A percentile compares a stretch with the other conserved stretches of the same genome.
Conservation (phyloP, 768 basidiomycete species). For the Phaeotremella fagi region DNA sequence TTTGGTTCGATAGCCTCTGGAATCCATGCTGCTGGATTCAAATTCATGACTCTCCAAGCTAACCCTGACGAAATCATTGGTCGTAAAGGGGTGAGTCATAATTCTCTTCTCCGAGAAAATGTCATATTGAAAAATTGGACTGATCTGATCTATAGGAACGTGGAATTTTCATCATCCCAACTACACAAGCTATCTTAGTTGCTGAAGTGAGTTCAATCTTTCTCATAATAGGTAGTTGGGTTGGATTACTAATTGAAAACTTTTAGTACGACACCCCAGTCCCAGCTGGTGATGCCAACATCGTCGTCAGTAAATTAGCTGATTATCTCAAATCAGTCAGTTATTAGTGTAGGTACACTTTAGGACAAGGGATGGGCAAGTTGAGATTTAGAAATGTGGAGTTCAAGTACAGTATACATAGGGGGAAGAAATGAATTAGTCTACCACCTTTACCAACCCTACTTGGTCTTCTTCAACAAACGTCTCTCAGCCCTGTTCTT, state of each 20-base stretch:
- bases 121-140: too few relatives aligned
- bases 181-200: slow-evolving; percentile 77
- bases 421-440: too few relatives aligned
- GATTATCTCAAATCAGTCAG: slow-evolving; percentile 63
- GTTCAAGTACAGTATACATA: too few relatives aligned
- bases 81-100: slow-evolving; percentile 68
- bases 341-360: slow-evolving; percentile 23
- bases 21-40: slow-evolving; percentile 61
- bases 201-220: slow-evolving; percentile 52
- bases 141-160: slow-evolving; percentile 55
- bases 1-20: slow-evolving; percentile 53
- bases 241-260: too few relatives aligned
- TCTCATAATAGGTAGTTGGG: too few relatives aligned
- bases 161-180: slow-evolving; percentile 71
- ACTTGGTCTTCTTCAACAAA: not conserved
- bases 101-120: not conserved
- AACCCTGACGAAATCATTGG: slow-evolving; percentile 60
- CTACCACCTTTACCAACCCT: not conserved
- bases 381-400: too few relatives aligned
- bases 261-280: slow-evolving; percentile 58
- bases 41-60: slow-evolving; percentile 66
- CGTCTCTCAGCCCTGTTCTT: not conserved
- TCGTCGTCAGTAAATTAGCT: slow-evolving; percentile 64
- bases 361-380: not conserved
- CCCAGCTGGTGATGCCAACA: slow-evolving; percentile 64